These are phyloP conservation scores for Aspergillus nanangensis DNA, from an alignment of 495 filamentous ascomycete genomes.

Conservation along the genomic window DNA sequence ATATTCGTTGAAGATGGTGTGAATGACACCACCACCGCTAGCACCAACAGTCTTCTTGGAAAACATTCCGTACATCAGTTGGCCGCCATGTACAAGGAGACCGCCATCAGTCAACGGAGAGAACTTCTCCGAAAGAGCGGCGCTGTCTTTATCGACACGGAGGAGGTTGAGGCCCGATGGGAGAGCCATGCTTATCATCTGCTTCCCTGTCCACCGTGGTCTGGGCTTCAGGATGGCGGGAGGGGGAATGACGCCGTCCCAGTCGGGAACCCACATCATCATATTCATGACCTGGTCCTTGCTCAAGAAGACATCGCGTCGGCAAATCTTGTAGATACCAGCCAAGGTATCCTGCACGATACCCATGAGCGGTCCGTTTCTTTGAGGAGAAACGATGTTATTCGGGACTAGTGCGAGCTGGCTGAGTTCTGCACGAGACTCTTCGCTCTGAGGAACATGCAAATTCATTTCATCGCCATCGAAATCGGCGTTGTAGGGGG, in stretches of 20 bases:
- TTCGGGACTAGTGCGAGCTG: slow-evolving; percentile 93
- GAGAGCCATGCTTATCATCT: slow-evolving; percentile 90
- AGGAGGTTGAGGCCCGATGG: slow-evolving; percentile 79
- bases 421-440: slow-evolving; percentile 88
- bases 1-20: slow-evolving; percentile 94
- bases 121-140: slow-evolving; percentile 48
- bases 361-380: slow-evolving; percentile 97
- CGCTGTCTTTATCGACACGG: slow-evolving; percentile 52
- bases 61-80: slow-evolving; percentile 84
- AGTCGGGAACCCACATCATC: slow-evolving; percentile 93
- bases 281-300: slow-evolving; percentile 92
- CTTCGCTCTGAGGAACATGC: slow-evolving; percentile 96
- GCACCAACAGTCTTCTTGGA: slow-evolving; percentile 94
- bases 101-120: slow-evolving; percentile 74
- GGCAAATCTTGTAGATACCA: slow-evolving; percentile 93
- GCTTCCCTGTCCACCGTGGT: slow-evolving; percentile 97
- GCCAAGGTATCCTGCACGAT: slow-evolving; percentile 98
- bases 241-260: slow-evolving; percentile 90
- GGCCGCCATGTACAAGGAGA: slow-evolving; percentile 76
- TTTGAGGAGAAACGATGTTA: slow-evolving; percentile 96
- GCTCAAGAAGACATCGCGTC: slow-evolving; percentile 84
- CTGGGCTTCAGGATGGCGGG: slow-evolving; percentile 89
- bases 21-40: slow-evolving; percentile 79
- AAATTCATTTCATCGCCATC: slow-evolving; percentile 99
- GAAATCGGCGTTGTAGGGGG: slow-evolving; percentile 99